phyloP scores from a whole-genome alignment of 164 flowering plant genomes.

The Pachysandra terminalis region DNA sequence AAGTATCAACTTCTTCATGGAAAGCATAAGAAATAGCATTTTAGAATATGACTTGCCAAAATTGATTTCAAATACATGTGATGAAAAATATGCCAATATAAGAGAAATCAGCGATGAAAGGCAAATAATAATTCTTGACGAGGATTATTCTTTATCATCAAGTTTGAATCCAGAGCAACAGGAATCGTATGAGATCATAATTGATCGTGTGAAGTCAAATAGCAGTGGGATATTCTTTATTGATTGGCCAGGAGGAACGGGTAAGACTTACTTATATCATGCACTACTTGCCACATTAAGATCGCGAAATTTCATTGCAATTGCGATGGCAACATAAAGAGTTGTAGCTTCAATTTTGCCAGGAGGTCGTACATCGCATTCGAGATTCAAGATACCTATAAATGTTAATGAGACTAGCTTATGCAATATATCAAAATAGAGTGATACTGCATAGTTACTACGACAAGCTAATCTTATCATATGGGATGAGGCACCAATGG shows the following conservation, averaged over 20 bases:
- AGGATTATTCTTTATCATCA: not conserved
- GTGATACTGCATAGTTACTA: not conserved
- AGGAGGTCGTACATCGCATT: not conserved
- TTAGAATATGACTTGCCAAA: no score
- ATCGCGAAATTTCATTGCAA: not conserved
- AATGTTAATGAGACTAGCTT: not conserved
- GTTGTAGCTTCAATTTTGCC: not conserved
- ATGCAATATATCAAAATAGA: not conserved
- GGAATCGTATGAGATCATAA: not conserved
- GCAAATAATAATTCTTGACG: not conserved
- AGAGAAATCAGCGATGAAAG: not conserved
- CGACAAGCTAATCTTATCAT: not conserved
- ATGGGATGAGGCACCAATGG: constrained; percentile 17
- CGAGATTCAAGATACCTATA: not conserved
- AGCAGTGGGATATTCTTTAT: not conserved
- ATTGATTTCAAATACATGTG: no score
- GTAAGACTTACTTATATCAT: no score
- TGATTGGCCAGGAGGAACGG: not conserved
- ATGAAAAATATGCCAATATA: no score
- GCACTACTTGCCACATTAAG: no score
- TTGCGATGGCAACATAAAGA: not conserved
- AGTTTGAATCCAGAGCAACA: not conserved
- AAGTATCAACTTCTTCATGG: no score
- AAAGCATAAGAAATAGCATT: no score
- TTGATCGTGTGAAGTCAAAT: not conserved